Conservation (phyloP, 805 yeast genomes). For the Candida endomychidarum region DNA sequence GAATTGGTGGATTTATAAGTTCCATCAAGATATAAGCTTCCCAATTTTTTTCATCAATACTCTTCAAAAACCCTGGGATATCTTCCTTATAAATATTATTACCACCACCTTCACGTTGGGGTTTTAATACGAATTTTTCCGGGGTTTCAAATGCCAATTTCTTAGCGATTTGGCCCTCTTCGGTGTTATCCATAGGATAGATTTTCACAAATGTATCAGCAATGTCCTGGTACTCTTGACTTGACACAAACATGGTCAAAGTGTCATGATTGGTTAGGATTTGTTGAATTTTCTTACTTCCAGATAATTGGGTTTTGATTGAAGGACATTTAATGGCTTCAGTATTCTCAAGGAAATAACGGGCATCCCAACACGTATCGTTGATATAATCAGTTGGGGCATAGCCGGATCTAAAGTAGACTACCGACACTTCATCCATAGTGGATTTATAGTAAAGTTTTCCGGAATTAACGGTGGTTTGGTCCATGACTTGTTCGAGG, state of each 20-base stretch:
- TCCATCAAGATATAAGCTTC: constrained; percentile 93
- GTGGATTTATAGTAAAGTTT: constrained; percentile 54
- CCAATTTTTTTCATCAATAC: constrained; percentile 72
- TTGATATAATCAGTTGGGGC: constrained; percentile 72
- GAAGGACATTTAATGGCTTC: constrained; percentile 91
- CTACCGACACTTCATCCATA: constrained; percentile 77
- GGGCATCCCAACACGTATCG: constrained; percentile 72
- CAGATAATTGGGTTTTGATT: constrained; percentile 83
- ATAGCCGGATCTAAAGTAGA: constrained; percentile 89
- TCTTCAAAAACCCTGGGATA: constrained; percentile 69
- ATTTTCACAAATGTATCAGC: constrained; percentile 77
- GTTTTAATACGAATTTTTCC: constrained; percentile 79
- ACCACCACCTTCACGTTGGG: constrained; percentile 99
- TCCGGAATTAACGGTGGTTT: constrained; percentile 43
- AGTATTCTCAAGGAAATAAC: constrained; percentile 70
- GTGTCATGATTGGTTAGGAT: constrained; percentile 59
- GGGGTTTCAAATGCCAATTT: constrained; percentile 68
- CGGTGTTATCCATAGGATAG: constrained; percentile 77
- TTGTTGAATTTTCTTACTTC: constrained; percentile 93
- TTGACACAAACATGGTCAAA: constrained; percentile 47
- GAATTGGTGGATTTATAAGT: constrained; percentile 74
- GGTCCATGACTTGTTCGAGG: constrained; percentile 53
- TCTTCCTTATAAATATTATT: constrained; percentile 86
- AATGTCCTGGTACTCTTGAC: constrained; percentile 32
- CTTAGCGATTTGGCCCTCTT: constrained; percentile 60